Percentiles rank a stretch among this genome's conserved stretches.
Evolutionary conservation across 495 filamentous ascomycete species (phyloP).

Genomic region (Penicillium tannophilum): DNA sequence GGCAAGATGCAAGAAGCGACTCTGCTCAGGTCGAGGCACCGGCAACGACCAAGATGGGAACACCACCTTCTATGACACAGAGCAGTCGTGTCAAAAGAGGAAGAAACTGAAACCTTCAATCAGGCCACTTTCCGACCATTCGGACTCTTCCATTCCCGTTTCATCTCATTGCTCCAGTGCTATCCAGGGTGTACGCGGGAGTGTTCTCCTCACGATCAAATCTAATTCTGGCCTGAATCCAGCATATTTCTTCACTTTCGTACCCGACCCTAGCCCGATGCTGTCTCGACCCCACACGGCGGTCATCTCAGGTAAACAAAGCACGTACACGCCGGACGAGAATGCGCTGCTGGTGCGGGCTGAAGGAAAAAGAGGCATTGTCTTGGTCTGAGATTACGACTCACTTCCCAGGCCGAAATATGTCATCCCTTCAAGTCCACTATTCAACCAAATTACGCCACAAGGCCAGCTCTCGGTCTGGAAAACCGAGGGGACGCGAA

Average conservation of each 20-base stretch:
- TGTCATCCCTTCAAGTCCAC: slow-evolving; percentile 16
- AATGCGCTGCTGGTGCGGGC: slow-evolving; percentile 17
- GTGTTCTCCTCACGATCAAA: slow-evolving; percentile 15
- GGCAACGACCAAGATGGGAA: slow-evolving; percentile 7
- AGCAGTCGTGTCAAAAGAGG: slow-evolving; percentile 11
- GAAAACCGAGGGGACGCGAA: slow-evolving; percentile 10
- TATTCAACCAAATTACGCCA: slow-evolving; percentile 22
- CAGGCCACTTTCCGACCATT: slow-evolving; percentile 10
- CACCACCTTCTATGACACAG: slow-evolving; percentile 10
- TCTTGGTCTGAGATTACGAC: slow-evolving; percentile 14
- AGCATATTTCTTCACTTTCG: slow-evolving; percentile 21
- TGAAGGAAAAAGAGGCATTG: slow-evolving; percentile 20
- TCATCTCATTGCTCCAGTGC: slow-evolving; percentile 11
- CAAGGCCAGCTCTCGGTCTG: slow-evolving; percentile 16
- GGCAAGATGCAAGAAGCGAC: slow-evolving; percentile 19
- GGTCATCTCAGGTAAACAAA: slow-evolving; percentile 11
- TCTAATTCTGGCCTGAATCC: slow-evolving; percentile 12
- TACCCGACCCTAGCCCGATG: slow-evolving; percentile 19
- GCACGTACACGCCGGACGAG: slow-evolving; percentile 14
- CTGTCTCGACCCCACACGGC: slow-evolving; percentile 7
- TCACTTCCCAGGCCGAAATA: slow-evolving; percentile 17
- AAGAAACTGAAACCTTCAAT: slow-evolving; percentile 15
- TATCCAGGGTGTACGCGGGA: slow-evolving; percentile 12
- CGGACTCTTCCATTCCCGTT: slow-evolving; percentile 10
- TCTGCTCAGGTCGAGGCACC: slow-evolving; percentile 17